Evolutionary conservation across 139 green algal species (phyloP).

Genomic region (Yamagishiella unicocca): DNA sequence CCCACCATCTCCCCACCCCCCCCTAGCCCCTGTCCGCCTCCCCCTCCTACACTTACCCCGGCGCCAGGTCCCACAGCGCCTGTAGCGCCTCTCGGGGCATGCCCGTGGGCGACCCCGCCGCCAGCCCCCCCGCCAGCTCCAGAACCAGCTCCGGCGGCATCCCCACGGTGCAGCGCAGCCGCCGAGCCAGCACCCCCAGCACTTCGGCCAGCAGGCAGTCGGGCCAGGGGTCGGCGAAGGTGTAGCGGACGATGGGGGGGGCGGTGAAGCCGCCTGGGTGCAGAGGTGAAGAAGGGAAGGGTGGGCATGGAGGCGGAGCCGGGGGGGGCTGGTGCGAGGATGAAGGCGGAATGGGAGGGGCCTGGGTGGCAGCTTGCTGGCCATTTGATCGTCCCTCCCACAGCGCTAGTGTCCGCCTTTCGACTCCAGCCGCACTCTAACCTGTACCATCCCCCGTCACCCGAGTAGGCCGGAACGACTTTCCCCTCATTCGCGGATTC

Average conservation of each 20-base stretch:
- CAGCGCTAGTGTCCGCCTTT: background rate
- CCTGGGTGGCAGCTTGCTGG: background rate
- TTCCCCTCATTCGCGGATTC: too few relatives aligned
- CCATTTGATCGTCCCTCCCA: background rate
- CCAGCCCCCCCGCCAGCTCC: slow-evolving; percentile 68
- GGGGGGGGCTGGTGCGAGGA: background rate
- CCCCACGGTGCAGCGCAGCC: slow-evolving; percentile 47
- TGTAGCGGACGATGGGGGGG: slow-evolving; percentile 50
- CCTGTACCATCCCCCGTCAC: too few relatives aligned
- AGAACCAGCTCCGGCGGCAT: slow-evolving; percentile 58
- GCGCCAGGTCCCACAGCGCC: slow-evolving; percentile 60
- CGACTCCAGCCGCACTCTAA: too few relatives aligned
- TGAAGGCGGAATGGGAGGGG: background rate
- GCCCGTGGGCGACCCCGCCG: slow-evolving; percentile 61
- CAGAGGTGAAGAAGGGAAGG: background rate
- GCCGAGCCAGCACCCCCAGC: slow-evolving; percentile 61
- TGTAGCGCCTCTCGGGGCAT: slow-evolving; percentile 61
- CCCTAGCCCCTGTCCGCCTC: background rate
- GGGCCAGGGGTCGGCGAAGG: slow-evolving; percentile 74
- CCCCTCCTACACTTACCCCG: slow-evolving; percentile 36
- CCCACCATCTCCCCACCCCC: too few relatives aligned
- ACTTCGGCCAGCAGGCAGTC: slow-evolving; percentile 63
- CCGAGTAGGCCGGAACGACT: too few relatives aligned
- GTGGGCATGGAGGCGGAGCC: background rate
- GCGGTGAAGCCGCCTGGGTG: slow-evolving; percentile 53